phyloP scores from a whole-genome alignment of 768 basidiomycete species.

The Mycena latifolia region DNA sequence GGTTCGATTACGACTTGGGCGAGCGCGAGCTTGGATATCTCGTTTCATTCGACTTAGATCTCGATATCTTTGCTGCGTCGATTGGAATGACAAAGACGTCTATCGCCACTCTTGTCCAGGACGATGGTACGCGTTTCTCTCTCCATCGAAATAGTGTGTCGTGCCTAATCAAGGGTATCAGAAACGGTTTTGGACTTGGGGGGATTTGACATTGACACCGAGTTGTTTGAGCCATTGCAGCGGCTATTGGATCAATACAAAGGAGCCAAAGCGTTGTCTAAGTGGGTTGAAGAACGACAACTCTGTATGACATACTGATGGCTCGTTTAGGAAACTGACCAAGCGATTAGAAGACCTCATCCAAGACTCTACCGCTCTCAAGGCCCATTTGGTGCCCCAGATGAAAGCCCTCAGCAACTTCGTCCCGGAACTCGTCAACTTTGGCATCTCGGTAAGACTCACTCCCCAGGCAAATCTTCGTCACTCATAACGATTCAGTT shows the following conservation, averaged over 20 bases:
- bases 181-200: slow-evolving; percentile 83
- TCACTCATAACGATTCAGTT: slow-evolving; percentile 60
- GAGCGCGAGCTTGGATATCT: slow-evolving; percentile 91
- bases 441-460: slow-evolving; percentile 83
- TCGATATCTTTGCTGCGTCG: slow-evolving; percentile 94
- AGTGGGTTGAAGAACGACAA: slow-evolving; percentile 62
- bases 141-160: neutral
- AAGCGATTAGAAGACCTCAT: slow-evolving; percentile 87
- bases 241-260: slow-evolving; percentile 86
- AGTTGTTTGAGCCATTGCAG: slow-evolving; percentile 86
- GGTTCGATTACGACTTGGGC: slow-evolving; percentile 87
- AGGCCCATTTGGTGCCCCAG: slow-evolving; percentile 76
- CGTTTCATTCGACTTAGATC: slow-evolving; percentile 86
- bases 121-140: slow-evolving; percentile 69
- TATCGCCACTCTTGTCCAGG: slow-evolving; percentile 76
- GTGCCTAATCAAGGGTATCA: slow-evolving; percentile 42
- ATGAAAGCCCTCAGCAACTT: slow-evolving; percentile 79
- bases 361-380: slow-evolving; percentile 78
- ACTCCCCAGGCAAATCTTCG: neutral
- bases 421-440: slow-evolving; percentile 87
- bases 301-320: too few species aligned
- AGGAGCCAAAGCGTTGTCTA: slow-evolving; percentile 83
- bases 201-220: slow-evolving; percentile 78
- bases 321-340: slow-evolving; percentile 79
- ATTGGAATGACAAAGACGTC: slow-evolving; percentile 92